phyloP scores from a whole-genome alignment of 2,329 filamentous ascomycete genomes.

The Colletotrichum graminicola region DNA sequence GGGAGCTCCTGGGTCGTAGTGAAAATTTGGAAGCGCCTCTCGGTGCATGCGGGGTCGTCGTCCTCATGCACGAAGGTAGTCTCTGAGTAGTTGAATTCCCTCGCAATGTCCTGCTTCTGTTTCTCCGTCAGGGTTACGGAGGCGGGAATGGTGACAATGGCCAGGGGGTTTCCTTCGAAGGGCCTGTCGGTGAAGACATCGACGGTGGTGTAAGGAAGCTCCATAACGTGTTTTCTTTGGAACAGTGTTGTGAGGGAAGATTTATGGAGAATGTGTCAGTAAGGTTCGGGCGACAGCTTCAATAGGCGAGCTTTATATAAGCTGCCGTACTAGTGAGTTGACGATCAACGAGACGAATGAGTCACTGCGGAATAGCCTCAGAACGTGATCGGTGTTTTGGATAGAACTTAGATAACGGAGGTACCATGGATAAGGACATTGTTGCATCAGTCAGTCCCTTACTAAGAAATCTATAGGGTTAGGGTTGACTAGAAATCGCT shows the following conservation, averaged over 20 bases:
- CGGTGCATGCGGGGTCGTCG: constrained; percentile 49
- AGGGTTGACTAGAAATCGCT: too few species aligned
- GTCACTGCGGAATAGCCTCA: not conserved
- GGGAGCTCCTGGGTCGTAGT: constrained; percentile 65
- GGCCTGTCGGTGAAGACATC: constrained; percentile 68
- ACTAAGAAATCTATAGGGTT: too few species aligned
- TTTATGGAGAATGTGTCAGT: not conserved
- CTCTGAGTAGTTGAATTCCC: constrained; percentile 74
- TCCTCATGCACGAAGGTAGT: constrained; percentile 71
- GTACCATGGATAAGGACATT: too few species aligned
- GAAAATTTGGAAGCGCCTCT: constrained; percentile 70
- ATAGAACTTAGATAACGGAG: too few species aligned
- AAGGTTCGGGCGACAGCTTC: constrained; percentile 7
- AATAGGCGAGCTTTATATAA: not conserved
- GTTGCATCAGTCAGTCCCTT: too few species aligned
- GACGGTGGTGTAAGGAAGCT: constrained; percentile 64
- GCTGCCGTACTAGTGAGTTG: not conserved
- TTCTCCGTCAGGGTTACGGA: constrained; percentile 59
- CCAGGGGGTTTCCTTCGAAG: constrained; percentile 71
- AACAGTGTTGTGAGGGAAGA: not conserved
- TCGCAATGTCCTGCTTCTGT: constrained; percentile 69
- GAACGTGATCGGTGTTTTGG: too few species aligned
- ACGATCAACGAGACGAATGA: not conserved
- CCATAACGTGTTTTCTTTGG: constrained; percentile 45
- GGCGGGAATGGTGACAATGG: constrained; percentile 66